Conservation (phyloP, 148 eudicot genomes). For the Bassia scoparia region DNA sequence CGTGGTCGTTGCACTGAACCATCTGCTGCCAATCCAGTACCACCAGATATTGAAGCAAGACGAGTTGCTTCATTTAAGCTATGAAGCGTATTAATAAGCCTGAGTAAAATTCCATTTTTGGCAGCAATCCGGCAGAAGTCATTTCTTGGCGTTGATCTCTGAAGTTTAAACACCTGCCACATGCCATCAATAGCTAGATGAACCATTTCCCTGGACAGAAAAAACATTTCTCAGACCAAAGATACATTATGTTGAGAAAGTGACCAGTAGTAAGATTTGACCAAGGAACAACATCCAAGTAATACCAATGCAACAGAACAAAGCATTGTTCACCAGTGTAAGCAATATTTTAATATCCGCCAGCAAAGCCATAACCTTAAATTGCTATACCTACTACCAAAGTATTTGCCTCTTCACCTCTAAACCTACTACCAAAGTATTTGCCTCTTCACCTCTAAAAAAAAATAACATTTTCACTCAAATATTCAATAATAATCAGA, state of each 20-base stretch:
- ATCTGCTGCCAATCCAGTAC: slow-evolving; percentile 60
- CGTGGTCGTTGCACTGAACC: slow-evolving; percentile 55
- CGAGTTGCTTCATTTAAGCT: slow-evolving; percentile 94
- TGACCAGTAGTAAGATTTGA: not conserved
- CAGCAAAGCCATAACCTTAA: not conserved
- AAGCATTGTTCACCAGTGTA: not conserved
- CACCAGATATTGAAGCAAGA: slow-evolving; percentile 63
- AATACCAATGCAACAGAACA: not conserved
- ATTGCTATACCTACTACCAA: not conserved
- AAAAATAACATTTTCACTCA: too few relatives aligned
- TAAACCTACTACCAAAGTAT: too few relatives aligned
- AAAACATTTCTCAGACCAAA: slow-evolving; percentile 12
- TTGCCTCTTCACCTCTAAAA: too few relatives aligned
- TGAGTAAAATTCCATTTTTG: slow-evolving; percentile 77
- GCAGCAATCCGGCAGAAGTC: slow-evolving; percentile 97
- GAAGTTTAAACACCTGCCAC: slow-evolving; percentile 99
- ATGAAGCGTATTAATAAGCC: slow-evolving; percentile 89
- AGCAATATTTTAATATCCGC: not conserved
- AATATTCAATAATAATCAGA: too few relatives aligned
- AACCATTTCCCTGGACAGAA: slow-evolving; percentile 86
- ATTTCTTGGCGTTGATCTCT: slow-evolving; percentile 80
- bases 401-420: too few relatives aligned
- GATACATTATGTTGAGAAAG: slow-evolving; percentile 3
- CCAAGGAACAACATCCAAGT: not conserved
- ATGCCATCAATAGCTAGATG: slow-evolving; percentile 99